phyloP scores from a whole-genome alignment of 805 yeast species.

The Pichia deserticola region DNA sequence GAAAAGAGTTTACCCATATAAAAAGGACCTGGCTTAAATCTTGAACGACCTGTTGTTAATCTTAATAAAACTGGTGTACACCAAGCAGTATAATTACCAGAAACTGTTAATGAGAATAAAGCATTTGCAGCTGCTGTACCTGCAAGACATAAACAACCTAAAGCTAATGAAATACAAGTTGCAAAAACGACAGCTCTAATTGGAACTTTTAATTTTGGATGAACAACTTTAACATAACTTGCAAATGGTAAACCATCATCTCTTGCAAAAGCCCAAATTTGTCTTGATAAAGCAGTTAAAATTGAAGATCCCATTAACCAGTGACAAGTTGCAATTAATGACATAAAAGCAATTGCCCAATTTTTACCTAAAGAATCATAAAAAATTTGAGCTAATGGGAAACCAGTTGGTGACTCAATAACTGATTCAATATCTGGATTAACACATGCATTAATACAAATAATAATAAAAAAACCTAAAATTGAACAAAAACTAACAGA shows the following conservation, averaged over 20 bases:
- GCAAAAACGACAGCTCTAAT: constrained; percentile 54
- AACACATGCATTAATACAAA: constrained; percentile 49
- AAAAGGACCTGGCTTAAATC: constrained; percentile 61
- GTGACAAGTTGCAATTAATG: constrained; percentile 51
- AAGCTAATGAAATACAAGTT: constrained; percentile 37
- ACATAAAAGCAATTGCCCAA: constrained; percentile 61
- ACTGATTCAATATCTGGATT: constrained; percentile 36
- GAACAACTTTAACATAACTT: constrained; percentile 46
- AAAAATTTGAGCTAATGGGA: constrained; percentile 59
- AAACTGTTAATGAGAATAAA: constrained; percentile 55
- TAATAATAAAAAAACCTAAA: constrained; percentile 50
- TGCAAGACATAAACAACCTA: constrained; percentile 54
- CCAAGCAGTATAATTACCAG: constrained; percentile 61
- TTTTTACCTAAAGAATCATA: constrained; percentile 54
- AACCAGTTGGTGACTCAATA: constrained; percentile 42
- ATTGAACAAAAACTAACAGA: constrained; percentile 52
- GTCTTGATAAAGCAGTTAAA: constrained; percentile 59
- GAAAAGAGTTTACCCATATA: constrained; percentile 48
- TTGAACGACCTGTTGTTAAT: constrained; percentile 39
- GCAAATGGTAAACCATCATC: constrained; percentile 69
- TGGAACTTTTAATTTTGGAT: constrained; percentile 53
- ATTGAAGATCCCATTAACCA: constrained; percentile 60
- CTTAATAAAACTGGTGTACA: constrained; percentile 49
- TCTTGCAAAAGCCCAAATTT: constrained; percentile 69
- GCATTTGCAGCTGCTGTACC: constrained; percentile 58